Evolutionary conservation across 164 flowering plant genomes (phyloP).

Genomic region (Hamamelis virginiana): DNA sequence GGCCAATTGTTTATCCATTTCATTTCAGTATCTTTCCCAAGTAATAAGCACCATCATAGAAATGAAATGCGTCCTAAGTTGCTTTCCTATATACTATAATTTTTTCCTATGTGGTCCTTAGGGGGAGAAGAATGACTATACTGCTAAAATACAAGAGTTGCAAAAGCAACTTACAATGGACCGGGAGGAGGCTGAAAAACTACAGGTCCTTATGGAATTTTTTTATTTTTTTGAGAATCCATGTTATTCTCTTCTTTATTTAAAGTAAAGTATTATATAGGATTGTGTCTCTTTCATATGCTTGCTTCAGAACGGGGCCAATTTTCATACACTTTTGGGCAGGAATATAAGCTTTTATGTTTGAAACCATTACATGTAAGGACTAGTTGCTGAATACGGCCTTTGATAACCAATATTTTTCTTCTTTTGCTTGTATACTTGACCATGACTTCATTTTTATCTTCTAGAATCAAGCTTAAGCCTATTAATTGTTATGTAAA

Average conservation of each 20-base stretch:
- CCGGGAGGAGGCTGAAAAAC: conserved; percentile 75
- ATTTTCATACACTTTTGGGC: neutral
- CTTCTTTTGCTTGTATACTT: neutral
- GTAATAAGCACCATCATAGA: neutral
- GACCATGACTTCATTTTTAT: neutral
- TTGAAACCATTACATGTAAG: neutral
- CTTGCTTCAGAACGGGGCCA: neutral
- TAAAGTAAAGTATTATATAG: too few relatives aligned
- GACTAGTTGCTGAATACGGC: neutral
- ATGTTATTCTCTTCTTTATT: too few relatives aligned
- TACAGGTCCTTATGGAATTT: conserved; percentile 49
- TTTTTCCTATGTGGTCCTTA: conserved; percentile 21
- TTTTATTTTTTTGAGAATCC: too few relatives aligned
- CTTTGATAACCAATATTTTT: neutral
- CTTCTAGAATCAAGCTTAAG: neutral
- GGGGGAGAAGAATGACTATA: conserved; percentile 83
- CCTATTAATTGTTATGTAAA: too few relatives aligned
- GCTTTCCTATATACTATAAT: neutral
- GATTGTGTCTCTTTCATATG: neutral
- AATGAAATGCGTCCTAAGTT: neutral
- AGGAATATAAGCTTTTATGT: neutral
- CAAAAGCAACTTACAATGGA: conserved; percentile 94
- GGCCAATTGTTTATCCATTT: conserved; percentile 13
- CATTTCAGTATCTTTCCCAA: neutral
- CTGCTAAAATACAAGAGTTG: conserved; percentile 86